Evolutionary conservation across 1,284 basidiomycete species (phyloP), one percentile per base, ranked within the genome.

Genomic region (Tausonia pullulans): DNA sequence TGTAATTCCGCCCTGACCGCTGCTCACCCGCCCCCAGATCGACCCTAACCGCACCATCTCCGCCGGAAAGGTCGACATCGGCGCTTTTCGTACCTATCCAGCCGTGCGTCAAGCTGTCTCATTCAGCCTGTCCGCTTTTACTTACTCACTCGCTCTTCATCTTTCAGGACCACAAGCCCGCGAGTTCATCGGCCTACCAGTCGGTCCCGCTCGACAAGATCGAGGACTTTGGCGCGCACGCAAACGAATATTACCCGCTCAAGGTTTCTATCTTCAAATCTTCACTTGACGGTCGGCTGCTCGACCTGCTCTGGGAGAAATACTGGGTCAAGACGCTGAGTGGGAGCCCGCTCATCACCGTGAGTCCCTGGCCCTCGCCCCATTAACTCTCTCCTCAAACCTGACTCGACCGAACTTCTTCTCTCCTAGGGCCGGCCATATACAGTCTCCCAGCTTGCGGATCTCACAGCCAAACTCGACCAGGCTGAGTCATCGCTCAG

Each of bases 31-130:
- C 27, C 27, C 58, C 8, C 68, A 93, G 90, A 92, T 98, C 70
- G 96, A 98, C 75, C 95, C 95, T 13, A 98, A 97, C 78, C 88
- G 96, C 67, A 98, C 96, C 44, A 88, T 98, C 71, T 96, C 92
- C 4, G 92, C 93, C 0, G 96, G 95, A 27, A 93, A 93, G 77
- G 96, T 98, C 51, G 95, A 98, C 75, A 98, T 98, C 69, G 95
- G 95, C 63, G 95, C 95, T 2, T 98, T 98, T 81, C 82, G 95
- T 61, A 98, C 95, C 0, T 98, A 90, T 74, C 95, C 95, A 0
- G 88, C 91, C 75, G 79, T 78, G 60, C 70, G 77, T 59, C 16
- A 40, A 50, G 6, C 56, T 5, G 44, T 50, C 53, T 39, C 11
- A 16, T 13, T 54, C 10, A 27, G 27, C 27, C 27, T 27, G 27